phyloP scores from a whole-genome alignment of 306 rosid genomes.

The Rosa multiflora region DNA sequence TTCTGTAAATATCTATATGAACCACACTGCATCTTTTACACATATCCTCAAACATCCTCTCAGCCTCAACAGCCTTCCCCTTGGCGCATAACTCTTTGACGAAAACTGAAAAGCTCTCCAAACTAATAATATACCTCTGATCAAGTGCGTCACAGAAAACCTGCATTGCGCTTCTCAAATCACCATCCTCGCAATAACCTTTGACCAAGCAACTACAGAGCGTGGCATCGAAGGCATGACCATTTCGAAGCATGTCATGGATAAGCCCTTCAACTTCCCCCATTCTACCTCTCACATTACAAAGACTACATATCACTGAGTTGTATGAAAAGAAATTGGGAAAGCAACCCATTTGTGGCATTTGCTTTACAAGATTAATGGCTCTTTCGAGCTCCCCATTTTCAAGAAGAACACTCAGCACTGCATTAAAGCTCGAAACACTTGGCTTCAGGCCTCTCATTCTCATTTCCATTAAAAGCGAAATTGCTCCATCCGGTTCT shows the following conservation, averaged over 20 bases:
- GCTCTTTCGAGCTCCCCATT: constrained; percentile 38
- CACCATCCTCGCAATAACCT: constrained; percentile 39
- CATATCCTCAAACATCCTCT: constrained; percentile 36
- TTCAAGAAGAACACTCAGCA: constrained; percentile 42
- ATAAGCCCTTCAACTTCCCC: constrained; percentile 44
- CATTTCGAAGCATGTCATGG: constrained; percentile 38
- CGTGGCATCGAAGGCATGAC: constrained; percentile 36
- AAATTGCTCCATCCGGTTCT: constrained; percentile 41
- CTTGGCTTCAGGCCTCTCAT: constrained; percentile 36
- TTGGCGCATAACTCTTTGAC: constrained; percentile 28
- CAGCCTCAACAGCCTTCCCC: constrained; percentile 36
- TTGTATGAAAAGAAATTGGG: constrained; percentile 50
- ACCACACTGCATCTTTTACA: constrained; percentile 22
- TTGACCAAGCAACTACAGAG: constrained; percentile 38
- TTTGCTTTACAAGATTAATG: constrained; percentile 44
- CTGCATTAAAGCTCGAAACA: constrained; percentile 45
- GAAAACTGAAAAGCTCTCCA: constrained; percentile 37
- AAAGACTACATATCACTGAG: constrained; percentile 39
- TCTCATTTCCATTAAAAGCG: constrained; percentile 50
- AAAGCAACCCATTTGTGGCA: constrained; percentile 44
- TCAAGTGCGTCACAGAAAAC: constrained; percentile 34
- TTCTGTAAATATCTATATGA: constrained; percentile 30
- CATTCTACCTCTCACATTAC: constrained; percentile 42
- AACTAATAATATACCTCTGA: constrained; percentile 29
- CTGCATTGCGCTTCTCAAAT: constrained; percentile 36